A percentile compares a stretch with the other conserved stretches of the same genome.
These are phyloP conservation scores for Pseudocercospora cruenta DNA, from an alignment of 2,329 filamentous ascomycete genomes.

Conservation along the genomic window DNA sequence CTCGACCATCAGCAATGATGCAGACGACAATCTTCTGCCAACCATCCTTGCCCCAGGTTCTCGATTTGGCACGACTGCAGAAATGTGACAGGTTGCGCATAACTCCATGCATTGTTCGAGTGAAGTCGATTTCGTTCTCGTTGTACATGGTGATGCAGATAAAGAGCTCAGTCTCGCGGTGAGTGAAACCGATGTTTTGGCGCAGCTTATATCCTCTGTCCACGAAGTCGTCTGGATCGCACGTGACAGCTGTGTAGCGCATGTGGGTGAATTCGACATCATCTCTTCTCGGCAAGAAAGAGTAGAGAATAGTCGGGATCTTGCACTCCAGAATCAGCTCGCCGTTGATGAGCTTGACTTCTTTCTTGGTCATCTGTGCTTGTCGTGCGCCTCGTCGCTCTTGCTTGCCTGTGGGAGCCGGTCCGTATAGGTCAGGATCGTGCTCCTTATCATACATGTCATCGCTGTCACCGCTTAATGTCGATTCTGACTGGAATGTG, in stretches of 20 bases:
- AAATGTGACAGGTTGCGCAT: conserved; percentile 99
- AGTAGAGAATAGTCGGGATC: conserved; percentile 97
- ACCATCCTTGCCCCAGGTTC: conserved; percentile 94
- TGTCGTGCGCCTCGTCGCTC: conserved; percentile 82
- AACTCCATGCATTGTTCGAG: conserved; percentile 95
- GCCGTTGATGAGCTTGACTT: conserved; percentile 95
- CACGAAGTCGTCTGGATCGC: conserved; percentile 92
- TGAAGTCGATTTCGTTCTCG: conserved; percentile 95
- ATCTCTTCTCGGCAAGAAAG: conserved; percentile 88
- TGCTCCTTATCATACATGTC: conserved; percentile 67
- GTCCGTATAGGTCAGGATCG: conserved; percentile 66
- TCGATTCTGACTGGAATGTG: conserved; percentile 65
- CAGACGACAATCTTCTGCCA: conserved; percentile 99
- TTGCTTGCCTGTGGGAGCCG: conserved; percentile 84
- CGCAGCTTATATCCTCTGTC: conserved; percentile 87
- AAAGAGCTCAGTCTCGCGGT: conserved; percentile 90
- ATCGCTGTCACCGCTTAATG: conserved; percentile 57
- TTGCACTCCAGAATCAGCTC: conserved; percentile 98
- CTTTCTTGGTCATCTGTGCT: conserved; percentile 87
- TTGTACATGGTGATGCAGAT: conserved; percentile 99
- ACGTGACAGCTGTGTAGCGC: conserved; percentile 98
- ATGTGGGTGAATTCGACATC: conserved; percentile 98
- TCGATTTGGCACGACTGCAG: conserved; percentile 85
- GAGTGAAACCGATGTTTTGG: conserved; percentile 81
- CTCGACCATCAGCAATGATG: conserved; percentile 90